Evolutionary conservation across 257 asterid species (phyloP).

Genomic region (Ehretia macrophylla): DNA sequence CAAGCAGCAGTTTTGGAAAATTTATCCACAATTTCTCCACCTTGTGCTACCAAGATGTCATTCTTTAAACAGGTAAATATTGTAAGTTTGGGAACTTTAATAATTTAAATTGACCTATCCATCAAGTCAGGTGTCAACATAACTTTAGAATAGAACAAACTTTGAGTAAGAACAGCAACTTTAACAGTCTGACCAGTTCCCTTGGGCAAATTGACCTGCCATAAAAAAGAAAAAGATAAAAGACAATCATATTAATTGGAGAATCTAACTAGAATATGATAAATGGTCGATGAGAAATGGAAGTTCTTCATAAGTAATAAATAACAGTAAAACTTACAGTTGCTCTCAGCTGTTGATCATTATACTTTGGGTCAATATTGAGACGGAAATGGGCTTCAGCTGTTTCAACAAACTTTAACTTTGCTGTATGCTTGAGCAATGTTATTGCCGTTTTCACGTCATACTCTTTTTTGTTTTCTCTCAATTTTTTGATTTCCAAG

Average conservation of each 20-base stretch:
- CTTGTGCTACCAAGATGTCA: too few species aligned
- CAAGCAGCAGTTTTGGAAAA: too few species aligned
- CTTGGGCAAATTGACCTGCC: slow-evolving; percentile 93
- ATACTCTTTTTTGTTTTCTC: slow-evolving; percentile 79
- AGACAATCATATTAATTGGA: neutral
- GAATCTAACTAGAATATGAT: neutral
- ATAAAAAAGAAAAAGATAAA: slow-evolving; percentile 8
- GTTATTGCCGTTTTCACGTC: slow-evolving; percentile 75
- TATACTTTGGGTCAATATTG: slow-evolving; percentile 93
- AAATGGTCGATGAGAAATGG: slow-evolving; percentile 6
- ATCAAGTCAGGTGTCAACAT: too few species aligned
- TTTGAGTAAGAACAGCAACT: slow-evolving; percentile 98
- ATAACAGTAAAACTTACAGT: slow-evolving; percentile 53
- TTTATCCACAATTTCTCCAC: too few species aligned
- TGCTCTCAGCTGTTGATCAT: slow-evolving; percentile 97
- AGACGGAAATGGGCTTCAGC: slow-evolving; percentile 98
- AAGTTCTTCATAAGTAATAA: neutral
- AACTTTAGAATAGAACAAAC: slow-evolving; percentile 21
- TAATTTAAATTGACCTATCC: too few species aligned
- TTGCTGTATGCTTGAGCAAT: slow-evolving; percentile 70
- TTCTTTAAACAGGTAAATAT: too few species aligned
- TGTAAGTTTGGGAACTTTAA: too few species aligned
- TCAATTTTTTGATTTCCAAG: slow-evolving; percentile 82
- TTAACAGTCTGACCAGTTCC: slow-evolving; percentile 94
- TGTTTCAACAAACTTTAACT: slow-evolving; percentile 72